Percentiles rank a stretch among this genome's conserved stretches.
Evolutionary conservation across 2,329 filamentous ascomycete genomes (phyloP).

Genomic region (Alternaria hordeiaustralica): DNA sequence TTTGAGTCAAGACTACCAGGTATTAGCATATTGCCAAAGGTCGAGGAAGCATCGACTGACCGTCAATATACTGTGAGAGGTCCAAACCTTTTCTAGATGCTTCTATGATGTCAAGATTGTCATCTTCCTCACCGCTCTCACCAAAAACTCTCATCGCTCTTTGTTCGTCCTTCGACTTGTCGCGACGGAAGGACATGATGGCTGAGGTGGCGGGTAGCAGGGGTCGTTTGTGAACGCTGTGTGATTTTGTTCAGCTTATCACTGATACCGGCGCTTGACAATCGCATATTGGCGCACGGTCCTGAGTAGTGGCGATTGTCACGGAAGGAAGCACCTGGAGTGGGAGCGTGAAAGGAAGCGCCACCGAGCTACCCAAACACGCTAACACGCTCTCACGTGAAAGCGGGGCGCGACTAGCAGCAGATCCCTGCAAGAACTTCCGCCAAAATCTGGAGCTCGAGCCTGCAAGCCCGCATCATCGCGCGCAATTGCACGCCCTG

Average conservation of each 20-base stretch:
- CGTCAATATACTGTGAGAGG: constrained; percentile 44
- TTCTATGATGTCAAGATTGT: constrained; percentile 53
- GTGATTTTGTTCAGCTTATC: background rate
- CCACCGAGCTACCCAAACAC: constrained; percentile 8
- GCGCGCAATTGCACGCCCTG: background rate
- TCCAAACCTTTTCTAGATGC: constrained; percentile 41
- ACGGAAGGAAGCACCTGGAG: background rate
- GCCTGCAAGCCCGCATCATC: constrained; percentile 3
- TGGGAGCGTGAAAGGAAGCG: background rate
- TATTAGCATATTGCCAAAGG: constrained; percentile 9
- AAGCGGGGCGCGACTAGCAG: constrained; percentile 22
- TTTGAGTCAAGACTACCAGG: constrained; percentile 33
- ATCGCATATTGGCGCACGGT: background rate
- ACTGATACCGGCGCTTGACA: background rate
- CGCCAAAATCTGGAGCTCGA: constrained; percentile 15
- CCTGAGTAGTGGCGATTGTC: background rate
- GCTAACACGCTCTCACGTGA: constrained; percentile 39
- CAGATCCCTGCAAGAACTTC: constrained; percentile 2
- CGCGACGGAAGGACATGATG: constrained; percentile 25
- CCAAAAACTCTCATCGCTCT: constrained; percentile 31
- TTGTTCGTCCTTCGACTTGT: constrained; percentile 15
- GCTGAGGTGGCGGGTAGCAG: background rate
- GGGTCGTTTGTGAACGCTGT: background rate
- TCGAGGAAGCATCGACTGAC: constrained; percentile 16
- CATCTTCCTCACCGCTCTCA: constrained; percentile 43